Conservation (phyloP, 2,329 filamentous ascomycete genomes). For the Pseudogymnoascus sp. region DNA sequence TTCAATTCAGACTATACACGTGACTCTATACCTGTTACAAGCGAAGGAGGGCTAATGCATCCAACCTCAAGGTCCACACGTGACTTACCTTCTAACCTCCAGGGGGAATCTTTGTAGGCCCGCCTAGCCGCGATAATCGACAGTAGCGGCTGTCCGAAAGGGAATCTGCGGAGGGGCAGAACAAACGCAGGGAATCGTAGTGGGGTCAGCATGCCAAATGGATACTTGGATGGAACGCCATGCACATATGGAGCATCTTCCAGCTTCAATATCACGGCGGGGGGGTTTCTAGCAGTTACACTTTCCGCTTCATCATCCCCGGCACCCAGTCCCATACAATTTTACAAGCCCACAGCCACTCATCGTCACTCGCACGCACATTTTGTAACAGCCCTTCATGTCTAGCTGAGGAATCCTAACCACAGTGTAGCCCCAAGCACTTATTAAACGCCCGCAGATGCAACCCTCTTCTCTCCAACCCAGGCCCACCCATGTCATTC, state of each 20-base stretch:
- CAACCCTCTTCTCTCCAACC: constrained; percentile 17
- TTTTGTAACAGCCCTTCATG: constrained; percentile 4
- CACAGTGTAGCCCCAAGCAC: constrained; percentile 9
- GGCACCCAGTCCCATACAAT: too few species aligned
- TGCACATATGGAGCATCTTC: neutral
- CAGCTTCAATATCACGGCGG: neutral
- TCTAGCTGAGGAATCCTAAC: constrained; percentile 5
- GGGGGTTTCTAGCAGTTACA: neutral
- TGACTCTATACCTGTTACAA: neutral
- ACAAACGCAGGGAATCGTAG: neutral
- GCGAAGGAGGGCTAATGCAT: neutral
- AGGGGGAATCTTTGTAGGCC: neutral
- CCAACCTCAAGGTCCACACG: neutral
- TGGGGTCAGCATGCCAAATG: neutral
- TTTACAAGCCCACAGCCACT: neutral
- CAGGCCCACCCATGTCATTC: constrained; percentile 3
- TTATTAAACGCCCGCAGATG: constrained; percentile 25
- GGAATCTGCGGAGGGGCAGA: neutral
- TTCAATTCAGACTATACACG: neutral
- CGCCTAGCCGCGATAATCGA: neutral
- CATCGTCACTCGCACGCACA: neutral
- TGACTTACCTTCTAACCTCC: neutral
- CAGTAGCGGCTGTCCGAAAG: neutral
- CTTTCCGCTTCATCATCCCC: neutral
- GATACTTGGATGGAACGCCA: neutral